These are phyloP conservation scores for Yarrowia bubula DNA, from an alignment of 805 yeast genomes.

Conservation along the genomic window DNA sequence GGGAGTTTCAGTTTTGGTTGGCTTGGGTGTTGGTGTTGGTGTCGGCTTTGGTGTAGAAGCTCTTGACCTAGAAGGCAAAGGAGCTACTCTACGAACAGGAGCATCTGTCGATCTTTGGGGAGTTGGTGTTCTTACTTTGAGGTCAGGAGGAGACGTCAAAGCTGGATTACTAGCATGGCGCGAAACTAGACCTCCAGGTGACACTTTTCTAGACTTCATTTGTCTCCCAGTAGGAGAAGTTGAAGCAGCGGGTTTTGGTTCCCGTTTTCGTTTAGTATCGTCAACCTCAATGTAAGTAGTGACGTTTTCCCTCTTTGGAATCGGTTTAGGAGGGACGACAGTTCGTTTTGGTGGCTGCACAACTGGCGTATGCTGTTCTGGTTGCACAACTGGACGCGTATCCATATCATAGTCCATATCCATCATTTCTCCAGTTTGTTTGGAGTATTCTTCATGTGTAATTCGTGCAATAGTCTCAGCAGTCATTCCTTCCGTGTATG, in stretches of 20 bases:
- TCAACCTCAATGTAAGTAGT: background rate
- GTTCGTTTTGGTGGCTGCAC: background rate
- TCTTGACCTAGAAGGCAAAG: background rate
- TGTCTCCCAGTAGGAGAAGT: background rate
- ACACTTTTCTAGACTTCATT: background rate
- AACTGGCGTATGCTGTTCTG: background rate
- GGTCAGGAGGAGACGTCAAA: background rate
- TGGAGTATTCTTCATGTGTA: constrained; percentile 35
- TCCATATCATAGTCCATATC: constrained; percentile 26
- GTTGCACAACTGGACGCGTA: background rate
- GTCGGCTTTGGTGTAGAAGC: no score
- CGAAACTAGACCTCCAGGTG: background rate
- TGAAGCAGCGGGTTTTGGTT: background rate
- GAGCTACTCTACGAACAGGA: background rate
- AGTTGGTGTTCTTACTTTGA: background rate
- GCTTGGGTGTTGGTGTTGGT: background rate
- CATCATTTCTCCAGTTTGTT: constrained; percentile 16
- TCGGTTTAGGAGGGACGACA: background rate
- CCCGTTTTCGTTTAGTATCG: background rate
- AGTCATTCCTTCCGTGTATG: constrained; percentile 46
- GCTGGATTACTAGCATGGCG: background rate
- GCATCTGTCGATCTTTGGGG: background rate
- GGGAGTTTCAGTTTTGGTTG: background rate
- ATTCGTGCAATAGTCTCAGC: constrained; percentile 47
- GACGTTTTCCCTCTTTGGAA: background rate